Evolutionary conservation across 2,329 filamentous ascomycete genomes (phyloP).

Genomic region (Bipolaris cookei): DNA sequence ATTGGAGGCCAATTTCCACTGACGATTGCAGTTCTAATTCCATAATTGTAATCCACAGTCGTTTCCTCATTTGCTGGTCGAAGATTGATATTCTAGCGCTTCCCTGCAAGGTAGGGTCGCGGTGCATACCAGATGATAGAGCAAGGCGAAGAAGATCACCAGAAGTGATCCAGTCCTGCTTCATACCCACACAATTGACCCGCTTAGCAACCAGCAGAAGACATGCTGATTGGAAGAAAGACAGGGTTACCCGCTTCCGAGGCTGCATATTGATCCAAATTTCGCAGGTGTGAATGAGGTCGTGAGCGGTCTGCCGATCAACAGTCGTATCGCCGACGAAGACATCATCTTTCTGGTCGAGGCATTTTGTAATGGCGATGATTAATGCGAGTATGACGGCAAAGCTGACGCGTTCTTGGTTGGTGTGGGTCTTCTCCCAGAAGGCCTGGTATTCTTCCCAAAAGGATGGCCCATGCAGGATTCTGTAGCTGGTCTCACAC

Average conservation of each 20-base stretch:
- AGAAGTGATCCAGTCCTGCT: constrained; percentile 60
- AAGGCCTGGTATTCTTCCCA: constrained; percentile 57
- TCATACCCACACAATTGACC: constrained; percentile 59
- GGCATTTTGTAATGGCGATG: constrained; percentile 47
- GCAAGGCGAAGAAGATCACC: constrained; percentile 60
- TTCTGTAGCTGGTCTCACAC: constrained; percentile 60
- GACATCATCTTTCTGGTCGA: constrained; percentile 39
- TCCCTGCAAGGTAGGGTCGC: constrained; percentile 51
- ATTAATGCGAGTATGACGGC: constrained; percentile 52
- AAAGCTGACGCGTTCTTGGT: constrained; percentile 39
- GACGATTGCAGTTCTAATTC: constrained; percentile 64
- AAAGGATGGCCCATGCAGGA: constrained; percentile 62
- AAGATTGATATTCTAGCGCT: constrained; percentile 47
- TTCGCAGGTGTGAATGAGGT: constrained; percentile 51
- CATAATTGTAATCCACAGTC: constrained; percentile 64
- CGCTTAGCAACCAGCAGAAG: constrained; percentile 59
- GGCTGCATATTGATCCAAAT: constrained; percentile 54
- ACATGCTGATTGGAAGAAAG: constrained; percentile 59
- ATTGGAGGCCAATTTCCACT: constrained; percentile 61
- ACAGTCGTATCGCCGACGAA: constrained; percentile 54
- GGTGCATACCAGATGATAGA: constrained; percentile 61
- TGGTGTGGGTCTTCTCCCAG: constrained; percentile 50
- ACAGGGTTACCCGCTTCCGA: constrained; percentile 60
- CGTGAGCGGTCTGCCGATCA: constrained; percentile 49
- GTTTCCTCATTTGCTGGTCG: constrained; percentile 61